Conservation (phyloP, 1,284 basidiomycete species). For the Prillingera fragicola region DNA sequence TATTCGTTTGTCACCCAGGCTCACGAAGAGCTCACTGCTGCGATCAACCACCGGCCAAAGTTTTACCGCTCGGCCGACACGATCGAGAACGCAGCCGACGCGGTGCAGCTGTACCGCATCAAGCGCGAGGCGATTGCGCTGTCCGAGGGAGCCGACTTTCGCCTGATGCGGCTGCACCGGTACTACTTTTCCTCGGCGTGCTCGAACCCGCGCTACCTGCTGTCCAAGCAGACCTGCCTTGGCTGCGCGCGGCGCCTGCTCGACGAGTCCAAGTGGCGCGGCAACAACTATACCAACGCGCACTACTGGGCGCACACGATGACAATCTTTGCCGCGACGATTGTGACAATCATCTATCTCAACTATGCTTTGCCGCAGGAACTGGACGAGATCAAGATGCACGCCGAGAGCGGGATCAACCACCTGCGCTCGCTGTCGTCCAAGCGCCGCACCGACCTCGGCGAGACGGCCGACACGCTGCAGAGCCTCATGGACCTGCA, state of each 20-base stretch:
- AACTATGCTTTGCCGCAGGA: slow-evolving; percentile 19
- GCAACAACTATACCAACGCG: slow-evolving; percentile 8
- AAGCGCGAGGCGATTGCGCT: slow-evolving; percentile 21
- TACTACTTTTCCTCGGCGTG: slow-evolving; percentile 26
- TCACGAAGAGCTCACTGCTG: slow-evolving; percentile 15
- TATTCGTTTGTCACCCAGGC: slow-evolving; percentile 23
- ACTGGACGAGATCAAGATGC: slow-evolving; percentile 12
- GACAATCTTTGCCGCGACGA: slow-evolving; percentile 14
- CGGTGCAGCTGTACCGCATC: slow-evolving; percentile 15
- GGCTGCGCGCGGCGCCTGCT: slow-evolving; percentile 13
- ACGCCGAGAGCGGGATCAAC: slow-evolving; percentile 11
- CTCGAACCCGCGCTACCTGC: slow-evolving; percentile 20
- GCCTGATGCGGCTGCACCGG: slow-evolving; percentile 23
- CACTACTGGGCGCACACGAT: slow-evolving; percentile 21
- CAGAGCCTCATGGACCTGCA: slow-evolving; percentile 15
- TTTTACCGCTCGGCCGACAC: slow-evolving; percentile 16
- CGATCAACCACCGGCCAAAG: slow-evolving; percentile 12
- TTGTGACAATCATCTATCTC: slow-evolving; percentile 18
- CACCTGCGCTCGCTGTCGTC: slow-evolving; percentile 9
- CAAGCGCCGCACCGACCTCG: slow-evolving; percentile 14
- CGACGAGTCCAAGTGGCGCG: neutral
- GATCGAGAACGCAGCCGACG: slow-evolving; percentile 8
- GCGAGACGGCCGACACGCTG: slow-evolving; percentile 17
- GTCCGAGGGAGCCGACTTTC: slow-evolving; percentile 22
- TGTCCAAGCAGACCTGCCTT: slow-evolving; percentile 19